Base-by-base conservation (phyloP, 2,329 filamentous ascomycete species). In the Fusarium globosum region DNA sequence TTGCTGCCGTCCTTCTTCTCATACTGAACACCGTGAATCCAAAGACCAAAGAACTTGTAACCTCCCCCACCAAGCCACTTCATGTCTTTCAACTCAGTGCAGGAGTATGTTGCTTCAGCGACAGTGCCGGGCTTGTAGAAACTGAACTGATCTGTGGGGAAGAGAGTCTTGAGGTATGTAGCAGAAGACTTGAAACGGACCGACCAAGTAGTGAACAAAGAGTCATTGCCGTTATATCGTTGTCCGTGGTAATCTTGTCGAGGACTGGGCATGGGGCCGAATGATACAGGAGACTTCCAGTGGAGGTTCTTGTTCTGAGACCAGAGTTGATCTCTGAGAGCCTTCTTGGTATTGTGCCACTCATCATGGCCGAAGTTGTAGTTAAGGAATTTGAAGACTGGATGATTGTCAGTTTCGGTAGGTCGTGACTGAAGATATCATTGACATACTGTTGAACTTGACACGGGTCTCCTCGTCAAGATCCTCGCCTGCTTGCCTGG, bases 11-110 rank as follows among this genome's bases (percentile, higher is more conserved):
- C 87, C 78, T 83, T 81, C 71, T 86, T 87, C 2, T 80, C 83
- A 71, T 90, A 91, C 68, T 89, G 80, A 3, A 92, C 87, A 0
- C 88, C 90, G 68, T 92, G 90, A 21, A 92, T 86, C 75, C 90
- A 91, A 1, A 92, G 83, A 0, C 89, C 90, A 20, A 90, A 81
- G 72, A 87, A 85, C 23, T 82, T 85, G 77, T 92, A 92, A 2
- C 90, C 89, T 1, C 81, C 80, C 5, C 90, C 90, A 7, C 88
- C 89, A 0, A 92, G 85, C 89, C 90, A 92, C 36, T 86, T 83
- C 83, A 92, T 86, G 1, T 86, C 85, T 42, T 82, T 78, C 6
- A 89, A 78, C 4, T 82, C 83, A 78, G 72, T 88, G 26, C 81
- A 79, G 1, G 81, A 82, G 59, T 85, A 81, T 35, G 81, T 86